These are phyloP conservation scores for Chrysoporthe austroafricana DNA, from an alignment of 2,329 filamentous ascomycete species.

Conservation along the genomic window DNA sequence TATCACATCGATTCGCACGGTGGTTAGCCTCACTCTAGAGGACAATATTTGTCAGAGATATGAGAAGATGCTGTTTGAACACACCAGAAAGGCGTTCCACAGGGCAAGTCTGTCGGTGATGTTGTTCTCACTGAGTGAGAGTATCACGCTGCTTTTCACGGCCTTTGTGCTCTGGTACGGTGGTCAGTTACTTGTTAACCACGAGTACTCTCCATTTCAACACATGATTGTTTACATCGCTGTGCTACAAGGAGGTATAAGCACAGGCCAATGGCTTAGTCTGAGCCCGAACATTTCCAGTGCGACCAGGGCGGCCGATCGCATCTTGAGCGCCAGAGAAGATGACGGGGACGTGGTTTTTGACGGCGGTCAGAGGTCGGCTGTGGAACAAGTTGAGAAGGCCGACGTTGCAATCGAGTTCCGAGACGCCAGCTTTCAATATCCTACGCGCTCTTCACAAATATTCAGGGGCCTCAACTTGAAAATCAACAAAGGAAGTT, in stretches of 20 bases:
- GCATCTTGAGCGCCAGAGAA: constrained; percentile 32
- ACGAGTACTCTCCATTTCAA: constrained; percentile 39
- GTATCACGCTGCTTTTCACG: constrained; percentile 59
- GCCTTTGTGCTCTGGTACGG: constrained; percentile 60
- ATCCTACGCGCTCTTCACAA: constrained; percentile 17
- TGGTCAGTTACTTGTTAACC: constrained; percentile 36
- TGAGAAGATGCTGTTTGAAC: constrained; percentile 39
- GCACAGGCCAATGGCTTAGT: constrained; percentile 40
- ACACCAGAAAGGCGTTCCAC: constrained; percentile 38
- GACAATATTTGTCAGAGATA: constrained; percentile 53
- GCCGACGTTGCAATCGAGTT: constrained; percentile 26
- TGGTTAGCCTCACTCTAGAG: constrained; percentile 64
- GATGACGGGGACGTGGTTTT: constrained; percentile 7
- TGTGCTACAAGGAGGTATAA: constrained; percentile 39
- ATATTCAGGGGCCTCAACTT: constrained; percentile 18
- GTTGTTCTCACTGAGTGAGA: constrained; percentile 43
- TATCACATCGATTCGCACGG: constrained; percentile 65
- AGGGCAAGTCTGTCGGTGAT: constrained; percentile 40
- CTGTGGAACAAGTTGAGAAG: constrained; percentile 32
- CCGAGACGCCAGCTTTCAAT: constrained; percentile 21
- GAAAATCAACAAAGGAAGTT: constrained; percentile 29
- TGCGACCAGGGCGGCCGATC: constrained; percentile 37
- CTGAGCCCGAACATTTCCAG: constrained; percentile 40
- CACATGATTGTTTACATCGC: constrained; percentile 41
- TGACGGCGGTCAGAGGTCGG: constrained; percentile 39